Evolutionary conservation across 2,329 filamentous ascomycete genomes (phyloP).

Genomic region (Hymenotorrendiella dingleyae): DNA sequence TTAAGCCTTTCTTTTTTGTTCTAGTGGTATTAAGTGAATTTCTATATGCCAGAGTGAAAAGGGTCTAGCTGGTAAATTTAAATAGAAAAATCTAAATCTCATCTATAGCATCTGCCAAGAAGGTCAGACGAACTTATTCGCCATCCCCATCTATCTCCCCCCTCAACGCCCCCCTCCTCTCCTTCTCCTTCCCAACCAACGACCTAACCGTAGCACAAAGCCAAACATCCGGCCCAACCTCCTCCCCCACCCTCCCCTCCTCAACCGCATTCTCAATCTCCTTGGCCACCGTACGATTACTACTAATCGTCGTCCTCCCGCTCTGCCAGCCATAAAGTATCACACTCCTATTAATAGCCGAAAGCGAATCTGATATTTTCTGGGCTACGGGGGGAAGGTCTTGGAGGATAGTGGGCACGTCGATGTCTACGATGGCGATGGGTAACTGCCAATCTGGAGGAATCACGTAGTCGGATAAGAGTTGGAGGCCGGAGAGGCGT

Average conservation of each 20-base stretch:
- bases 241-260: constrained; percentile 41
- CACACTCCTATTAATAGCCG: constrained; percentile 58
- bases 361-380: constrained; percentile 42
- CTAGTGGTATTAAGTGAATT: no score
- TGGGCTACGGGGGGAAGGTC: constrained; percentile 39
- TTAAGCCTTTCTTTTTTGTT: no score
- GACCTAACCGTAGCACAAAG: constrained; percentile 59
- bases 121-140: background rate
- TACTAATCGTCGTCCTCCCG: constrained; percentile 56
- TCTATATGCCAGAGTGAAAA: no score
- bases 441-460: constrained; percentile 52
- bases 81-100: no score
- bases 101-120: no score
- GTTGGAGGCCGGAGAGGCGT: constrained; percentile 33
- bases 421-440: constrained; percentile 45
- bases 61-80: no score
- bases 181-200: constrained; percentile 60
- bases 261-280: constrained; percentile 55
- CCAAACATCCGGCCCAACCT: constrained; percentile 57
- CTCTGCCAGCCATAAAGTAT: constrained; percentile 62
- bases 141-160: background rate
- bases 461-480: constrained; percentile 47
- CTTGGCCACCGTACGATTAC: constrained; percentile 58
- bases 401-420: constrained; percentile 32
- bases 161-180: constrained; percentile 12